phyloP scores from a whole-genome alignment of 768 basidiomycete species.

The Lactarius deliciosus region DNA sequence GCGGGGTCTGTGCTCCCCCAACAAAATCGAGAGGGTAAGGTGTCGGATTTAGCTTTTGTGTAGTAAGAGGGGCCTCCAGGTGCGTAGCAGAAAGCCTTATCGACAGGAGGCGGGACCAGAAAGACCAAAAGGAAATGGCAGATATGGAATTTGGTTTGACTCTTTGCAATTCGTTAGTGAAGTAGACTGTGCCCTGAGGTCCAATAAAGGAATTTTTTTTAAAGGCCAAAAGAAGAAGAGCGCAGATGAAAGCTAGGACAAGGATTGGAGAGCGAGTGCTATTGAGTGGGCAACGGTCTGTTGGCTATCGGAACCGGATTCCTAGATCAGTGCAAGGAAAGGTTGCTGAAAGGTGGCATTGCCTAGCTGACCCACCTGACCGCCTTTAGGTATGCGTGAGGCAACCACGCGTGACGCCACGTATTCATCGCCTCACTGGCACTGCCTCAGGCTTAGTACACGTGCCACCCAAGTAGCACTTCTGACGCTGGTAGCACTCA shows the following conservation, averaged over 20 bases:
- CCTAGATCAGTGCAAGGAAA: no score
- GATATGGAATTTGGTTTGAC: no score
- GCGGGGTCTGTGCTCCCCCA: conserved; percentile 34
- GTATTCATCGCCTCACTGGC: no score
- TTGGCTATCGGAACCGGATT: conserved; percentile 14
- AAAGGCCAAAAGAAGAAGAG: conserved; percentile 7
- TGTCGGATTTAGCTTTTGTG: conserved; percentile 36
- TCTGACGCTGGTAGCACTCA: no score
- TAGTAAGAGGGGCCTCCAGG: conserved; percentile 81
- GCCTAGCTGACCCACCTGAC: no score
- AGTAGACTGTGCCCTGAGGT: no score
- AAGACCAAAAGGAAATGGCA: conserved; percentile 24
- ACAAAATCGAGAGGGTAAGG: conserved; percentile 57
- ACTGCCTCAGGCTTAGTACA: no score
- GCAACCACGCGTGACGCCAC: conserved; percentile 1
- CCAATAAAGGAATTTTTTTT: no score
- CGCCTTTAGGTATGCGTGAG: neutral
- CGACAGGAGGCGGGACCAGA: conserved; percentile 35
- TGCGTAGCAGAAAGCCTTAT: conserved; percentile 48
- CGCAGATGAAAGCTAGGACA: conserved; percentile 41
- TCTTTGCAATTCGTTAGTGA: no score
- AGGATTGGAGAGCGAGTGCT: conserved; percentile 20
- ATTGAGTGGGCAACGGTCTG: conserved; percentile 23
- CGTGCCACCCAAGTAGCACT: no score
- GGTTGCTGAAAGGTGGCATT: no score